phyloP scores from a whole-genome alignment of 352 stramenopile species.

The Phytophthora hibernalis region DNA sequence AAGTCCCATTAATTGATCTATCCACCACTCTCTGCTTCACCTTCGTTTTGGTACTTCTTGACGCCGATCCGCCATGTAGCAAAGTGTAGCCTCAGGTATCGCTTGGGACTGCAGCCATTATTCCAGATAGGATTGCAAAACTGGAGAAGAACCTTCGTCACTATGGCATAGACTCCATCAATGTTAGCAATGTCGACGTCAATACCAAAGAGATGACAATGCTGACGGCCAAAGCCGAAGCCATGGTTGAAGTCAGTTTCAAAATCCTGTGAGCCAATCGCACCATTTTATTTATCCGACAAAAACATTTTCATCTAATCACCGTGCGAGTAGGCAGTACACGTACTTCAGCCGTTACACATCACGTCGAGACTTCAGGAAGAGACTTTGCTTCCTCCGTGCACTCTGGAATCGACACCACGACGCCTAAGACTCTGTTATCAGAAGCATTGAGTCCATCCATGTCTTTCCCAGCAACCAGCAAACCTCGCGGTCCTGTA shows the following conservation, averaged over 20 bases:
- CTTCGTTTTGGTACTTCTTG: no score
- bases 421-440: not conserved
- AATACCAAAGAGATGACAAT: no score
- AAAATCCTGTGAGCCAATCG: not conserved
- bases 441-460: not conserved
- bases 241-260: not conserved
- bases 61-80: no score
- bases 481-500: slow-evolving; percentile 25
- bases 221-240: no score
- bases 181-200: no score
- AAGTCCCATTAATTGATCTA: not conserved
- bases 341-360: slow-evolving; percentile 1
- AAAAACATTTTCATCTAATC: slow-evolving; percentile 4
- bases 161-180: no score
- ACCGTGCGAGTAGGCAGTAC: not conserved
- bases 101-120: no score
- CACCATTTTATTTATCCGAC: not conserved
- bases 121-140: no score
- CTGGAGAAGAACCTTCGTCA: no score
- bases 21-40: not conserved
- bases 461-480: slow-evolving; percentile 11
- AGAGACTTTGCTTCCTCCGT: not conserved
- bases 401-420: slow-evolving; percentile 14
- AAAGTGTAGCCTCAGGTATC: no score
- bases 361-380: slow-evolving; percentile 1